These are phyloP conservation scores for Rhizopogon sp. DNA, from an alignment of 768 basidiomycete species.

Conservation along the genomic window DNA sequence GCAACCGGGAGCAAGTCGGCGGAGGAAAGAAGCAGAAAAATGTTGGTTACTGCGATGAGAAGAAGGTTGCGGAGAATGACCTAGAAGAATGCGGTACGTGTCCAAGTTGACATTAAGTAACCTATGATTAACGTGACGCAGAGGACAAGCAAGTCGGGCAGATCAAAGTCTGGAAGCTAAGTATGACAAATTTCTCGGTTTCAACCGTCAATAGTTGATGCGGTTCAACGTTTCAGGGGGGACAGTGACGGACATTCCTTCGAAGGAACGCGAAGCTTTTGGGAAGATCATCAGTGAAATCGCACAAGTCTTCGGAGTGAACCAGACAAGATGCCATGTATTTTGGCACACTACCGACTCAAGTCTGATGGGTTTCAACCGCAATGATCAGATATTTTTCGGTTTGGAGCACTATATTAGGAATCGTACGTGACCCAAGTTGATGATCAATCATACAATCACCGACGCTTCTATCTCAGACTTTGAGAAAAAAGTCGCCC, in stretches of 20 bases:
- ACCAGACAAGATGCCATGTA: constrained; percentile 5
- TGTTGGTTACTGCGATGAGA: constrained; percentile 8
- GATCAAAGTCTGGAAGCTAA: background rate
- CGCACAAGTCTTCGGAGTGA: constrained; percentile 3
- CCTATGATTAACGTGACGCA: background rate
- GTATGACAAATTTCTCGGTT: background rate
- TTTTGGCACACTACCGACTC: constrained; percentile 6
- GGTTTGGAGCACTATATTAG: constrained; percentile 9
- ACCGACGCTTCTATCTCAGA: background rate
- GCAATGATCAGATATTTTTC: constrained; percentile 9
- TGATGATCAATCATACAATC: background rate
- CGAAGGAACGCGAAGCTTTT: constrained; percentile 5
- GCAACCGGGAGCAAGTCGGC: constrained; percentile 2
- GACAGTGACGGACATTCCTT: background rate
- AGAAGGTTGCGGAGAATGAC: constrained; percentile 4
- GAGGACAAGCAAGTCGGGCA: background rate
- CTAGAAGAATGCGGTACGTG: constrained; percentile 7
- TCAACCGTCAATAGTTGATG: background rate
- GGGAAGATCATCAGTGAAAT: constrained; percentile 4
- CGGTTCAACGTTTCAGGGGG: background rate
- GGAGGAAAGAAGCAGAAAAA: constrained; percentile 9
- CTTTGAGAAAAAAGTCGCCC: background rate
- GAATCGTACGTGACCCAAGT: constrained; percentile 5
- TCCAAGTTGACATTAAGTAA: background rate
- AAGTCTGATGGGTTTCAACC: constrained; percentile 15